Conservation (phyloP, 2,329 filamentous ascomycete species). For the Mycosphaerella arachidis region DNA sequence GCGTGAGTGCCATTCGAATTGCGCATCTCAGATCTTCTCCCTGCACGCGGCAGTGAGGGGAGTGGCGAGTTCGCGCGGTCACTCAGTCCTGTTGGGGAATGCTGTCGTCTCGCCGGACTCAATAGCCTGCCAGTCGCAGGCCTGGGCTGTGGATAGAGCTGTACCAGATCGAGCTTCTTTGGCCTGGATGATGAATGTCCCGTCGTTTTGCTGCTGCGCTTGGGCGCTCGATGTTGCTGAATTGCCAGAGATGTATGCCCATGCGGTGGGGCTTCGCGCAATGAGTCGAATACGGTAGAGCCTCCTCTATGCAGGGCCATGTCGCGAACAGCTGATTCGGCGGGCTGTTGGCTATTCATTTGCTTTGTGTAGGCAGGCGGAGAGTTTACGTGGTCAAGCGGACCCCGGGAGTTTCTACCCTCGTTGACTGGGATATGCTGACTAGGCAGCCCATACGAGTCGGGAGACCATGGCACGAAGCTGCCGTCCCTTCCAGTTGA, state of each 20-base stretch:
- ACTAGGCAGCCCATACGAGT: constrained; percentile 3
- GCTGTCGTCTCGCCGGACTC: constrained; percentile 38
- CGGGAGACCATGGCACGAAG: constrained; percentile 16
- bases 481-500: constrained; percentile 7
- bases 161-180: constrained; percentile 39
- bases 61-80: constrained; percentile 32
- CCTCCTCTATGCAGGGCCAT: constrained; percentile 39
- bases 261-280: constrained; percentile 6
- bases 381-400: constrained; percentile 37
- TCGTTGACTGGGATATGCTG: not conserved
- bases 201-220: constrained; percentile 20
- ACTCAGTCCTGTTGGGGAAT: constrained; percentile 39
- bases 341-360: constrained; percentile 2
- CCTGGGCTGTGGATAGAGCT: constrained; percentile 36
- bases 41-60: constrained; percentile 10
- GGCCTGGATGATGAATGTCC: constrained; percentile 22
- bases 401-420: constrained; percentile 22
- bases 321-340: constrained; percentile 39
- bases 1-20: not conserved
- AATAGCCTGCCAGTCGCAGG: constrained; percentile 27
- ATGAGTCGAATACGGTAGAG: constrained; percentile 21
- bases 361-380: constrained; percentile 17
- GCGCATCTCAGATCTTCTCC: not conserved
- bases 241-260: constrained; percentile 9
- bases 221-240: constrained; percentile 13